A percentile compares a stretch with the other conserved stretches of the same genome.
Evolutionary conservation across 495 filamentous ascomycete genomes (phyloP).

Genomic region (Neurospora pannonica): DNA sequence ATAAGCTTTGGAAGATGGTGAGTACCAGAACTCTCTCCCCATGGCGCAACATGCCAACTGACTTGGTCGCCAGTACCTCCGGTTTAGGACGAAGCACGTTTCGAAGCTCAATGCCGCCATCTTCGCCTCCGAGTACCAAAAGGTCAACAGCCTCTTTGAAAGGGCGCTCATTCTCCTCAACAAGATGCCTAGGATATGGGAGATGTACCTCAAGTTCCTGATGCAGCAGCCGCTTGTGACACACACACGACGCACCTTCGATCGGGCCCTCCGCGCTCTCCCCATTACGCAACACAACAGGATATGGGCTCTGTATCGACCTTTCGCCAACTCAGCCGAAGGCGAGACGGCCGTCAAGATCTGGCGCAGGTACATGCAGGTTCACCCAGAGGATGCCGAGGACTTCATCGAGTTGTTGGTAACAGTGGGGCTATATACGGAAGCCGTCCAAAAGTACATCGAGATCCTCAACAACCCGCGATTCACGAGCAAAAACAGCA

Average conservation of each 20-base stretch:
- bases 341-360: constrained; percentile 87
- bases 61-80: constrained; percentile 57
- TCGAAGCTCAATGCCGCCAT: constrained; percentile 74
- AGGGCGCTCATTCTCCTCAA: constrained; percentile 88
- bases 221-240: constrained; percentile 86
- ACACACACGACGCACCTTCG: constrained; percentile 83
- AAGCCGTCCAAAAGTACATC: constrained; percentile 89
- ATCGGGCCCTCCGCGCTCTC: constrained; percentile 87
- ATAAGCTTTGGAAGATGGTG: constrained; percentile 98
- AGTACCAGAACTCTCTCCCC: constrained; percentile 1
- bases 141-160: constrained; percentile 95
- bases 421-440: constrained; percentile 75
- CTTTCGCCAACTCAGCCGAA: constrained; percentile 87
- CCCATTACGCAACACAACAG: constrained; percentile 95
- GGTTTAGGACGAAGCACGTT: constrained; percentile 75
- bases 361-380: constrained; percentile 95
- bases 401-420: constrained; percentile 86
- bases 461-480: constrained; percentile 85
- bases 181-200: constrained; percentile 99
- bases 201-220: constrained; percentile 91
- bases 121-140: constrained; percentile 72
- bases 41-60: neutral
- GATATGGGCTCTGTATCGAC: constrained; percentile 87
- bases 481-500: constrained; percentile 86
- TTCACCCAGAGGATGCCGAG: constrained; percentile 91